Percentiles rank a stretch among this genome's conserved stretches.
These are phyloP conservation scores for Begonia peltatifolia DNA, from an alignment of 306 rosid species.

Conservation along the genomic window DNA sequence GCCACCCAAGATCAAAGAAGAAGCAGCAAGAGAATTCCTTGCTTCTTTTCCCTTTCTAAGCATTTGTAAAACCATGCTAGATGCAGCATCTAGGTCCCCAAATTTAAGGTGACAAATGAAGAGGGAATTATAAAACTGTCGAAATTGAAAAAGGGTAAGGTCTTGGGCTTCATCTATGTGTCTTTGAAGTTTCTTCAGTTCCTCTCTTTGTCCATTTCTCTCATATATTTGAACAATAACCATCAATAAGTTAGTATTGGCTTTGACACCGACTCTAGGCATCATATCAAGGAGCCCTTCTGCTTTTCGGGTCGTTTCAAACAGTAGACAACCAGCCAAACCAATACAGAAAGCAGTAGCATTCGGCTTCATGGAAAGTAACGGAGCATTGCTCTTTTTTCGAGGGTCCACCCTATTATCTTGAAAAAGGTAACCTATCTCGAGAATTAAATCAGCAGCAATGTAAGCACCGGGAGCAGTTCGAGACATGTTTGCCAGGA, in stretches of 20 bases:
- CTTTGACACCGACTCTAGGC: slow-evolving; percentile 68
- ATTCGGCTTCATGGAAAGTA: slow-evolving; percentile 68
- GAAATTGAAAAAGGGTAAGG: slow-evolving; percentile 45
- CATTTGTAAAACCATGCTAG: slow-evolving; percentile 76
- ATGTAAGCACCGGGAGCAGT: slow-evolving; percentile 69
- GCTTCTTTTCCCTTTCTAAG: slow-evolving; percentile 62
- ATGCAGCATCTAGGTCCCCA: slow-evolving; percentile 67
- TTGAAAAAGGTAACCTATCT: slow-evolving; percentile 76
- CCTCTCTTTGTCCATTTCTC: slow-evolving; percentile 71
- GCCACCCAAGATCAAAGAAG: slow-evolving; percentile 25
- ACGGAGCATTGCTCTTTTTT: slow-evolving; percentile 53
- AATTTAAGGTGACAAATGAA: slow-evolving; percentile 72
- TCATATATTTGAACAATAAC: slow-evolving; percentile 61
- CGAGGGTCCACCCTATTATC: slow-evolving; percentile 71
- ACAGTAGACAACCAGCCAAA: slow-evolving; percentile 64
- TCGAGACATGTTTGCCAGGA: slow-evolving; percentile 60
- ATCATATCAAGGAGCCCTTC: slow-evolving; percentile 80
- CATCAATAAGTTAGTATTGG: slow-evolving; percentile 49
- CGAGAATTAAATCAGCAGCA: slow-evolving; percentile 71
- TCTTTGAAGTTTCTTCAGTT: slow-evolving; percentile 60
- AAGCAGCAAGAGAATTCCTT: slow-evolving; percentile 42
- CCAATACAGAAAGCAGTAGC: slow-evolving; percentile 58
- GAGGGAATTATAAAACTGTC: slow-evolving; percentile 65
- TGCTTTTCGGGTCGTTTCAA: slow-evolving; percentile 60
- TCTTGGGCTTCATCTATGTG: slow-evolving; percentile 54